A percentile compares a stretch with the other conserved stretches of the same genome.
phyloP scores from a whole-genome alignment of 225 moss, liverwort and hornwort species.

The Antitrichia curtipendula region DNA sequence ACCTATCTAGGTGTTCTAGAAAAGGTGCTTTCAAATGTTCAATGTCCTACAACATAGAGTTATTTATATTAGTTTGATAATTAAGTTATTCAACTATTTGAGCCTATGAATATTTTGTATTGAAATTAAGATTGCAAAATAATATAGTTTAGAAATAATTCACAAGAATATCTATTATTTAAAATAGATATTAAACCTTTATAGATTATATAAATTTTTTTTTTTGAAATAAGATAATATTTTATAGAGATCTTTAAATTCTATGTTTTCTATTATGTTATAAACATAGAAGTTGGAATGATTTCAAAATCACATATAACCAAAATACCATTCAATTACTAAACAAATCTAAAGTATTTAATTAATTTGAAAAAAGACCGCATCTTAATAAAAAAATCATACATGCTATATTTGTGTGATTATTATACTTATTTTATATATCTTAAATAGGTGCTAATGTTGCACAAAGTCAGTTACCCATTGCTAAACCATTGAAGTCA shows the following conservation, averaged over 20 bases:
- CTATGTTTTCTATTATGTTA: not conserved
- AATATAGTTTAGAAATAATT: no score
- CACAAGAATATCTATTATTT: not conserved
- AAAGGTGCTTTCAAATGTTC: slow-evolving; percentile 43
- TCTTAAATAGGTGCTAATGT: no score
- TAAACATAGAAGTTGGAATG: no score
- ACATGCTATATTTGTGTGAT: no score
- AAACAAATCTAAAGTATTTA: not conserved
- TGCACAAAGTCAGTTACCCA: no score
- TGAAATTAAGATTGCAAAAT: not conserved
- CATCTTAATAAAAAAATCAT: not conserved
- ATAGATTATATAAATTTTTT: not conserved
- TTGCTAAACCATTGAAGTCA: no score
- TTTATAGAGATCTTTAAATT: not conserved
- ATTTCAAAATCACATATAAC: not conserved
- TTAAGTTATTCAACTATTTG: no score
- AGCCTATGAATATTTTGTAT: not conserved
- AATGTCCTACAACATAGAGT: slow-evolving; percentile 23
- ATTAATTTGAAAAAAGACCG: not conserved
- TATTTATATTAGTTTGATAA: no score
- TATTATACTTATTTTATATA: no score
- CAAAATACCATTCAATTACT: not conserved
- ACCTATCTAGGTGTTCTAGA: slow-evolving; percentile 33
- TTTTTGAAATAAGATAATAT: no score
- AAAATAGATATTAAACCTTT: not conserved